phyloP scores from a whole-genome alignment of 2,329 filamentous ascomycete genomes.

The Penicillium rolfsii region DNA sequence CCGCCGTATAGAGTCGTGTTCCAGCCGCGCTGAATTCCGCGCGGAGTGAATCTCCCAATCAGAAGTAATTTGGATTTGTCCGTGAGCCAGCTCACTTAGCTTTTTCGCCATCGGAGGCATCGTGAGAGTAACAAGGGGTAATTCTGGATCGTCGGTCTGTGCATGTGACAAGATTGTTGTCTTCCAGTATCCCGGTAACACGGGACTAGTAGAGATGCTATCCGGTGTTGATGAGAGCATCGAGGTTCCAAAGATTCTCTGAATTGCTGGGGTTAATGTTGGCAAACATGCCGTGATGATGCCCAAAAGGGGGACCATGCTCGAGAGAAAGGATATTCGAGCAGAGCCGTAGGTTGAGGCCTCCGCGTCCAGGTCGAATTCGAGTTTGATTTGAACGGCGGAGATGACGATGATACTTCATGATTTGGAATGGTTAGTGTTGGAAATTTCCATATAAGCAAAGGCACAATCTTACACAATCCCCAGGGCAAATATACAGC shows the following conservation, averaged over 20 bases:
- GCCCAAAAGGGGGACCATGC: constrained; percentile 15
- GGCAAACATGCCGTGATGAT: constrained; percentile 27
- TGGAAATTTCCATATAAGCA: not conserved
- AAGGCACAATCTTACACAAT: constrained; percentile 15
- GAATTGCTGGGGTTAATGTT: constrained; percentile 11
- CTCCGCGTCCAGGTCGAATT: constrained; percentile 10
- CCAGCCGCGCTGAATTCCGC: constrained; percentile 25
- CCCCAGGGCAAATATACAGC: constrained; percentile 17
- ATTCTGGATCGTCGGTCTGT: constrained; percentile 19
- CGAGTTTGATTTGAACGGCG: constrained; percentile 17
- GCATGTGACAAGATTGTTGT: constrained; percentile 13
- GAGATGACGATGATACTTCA: constrained; percentile 18
- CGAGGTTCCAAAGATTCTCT: constrained; percentile 8
- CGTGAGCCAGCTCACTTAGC: constrained; percentile 21
- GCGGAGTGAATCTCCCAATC: constrained; percentile 33
- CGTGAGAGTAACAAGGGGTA: constrained; percentile 20
- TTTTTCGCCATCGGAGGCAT: constrained; percentile 21
- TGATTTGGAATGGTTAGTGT: not conserved
- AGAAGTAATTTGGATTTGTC: constrained; percentile 28
- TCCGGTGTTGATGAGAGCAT: constrained; percentile 10
- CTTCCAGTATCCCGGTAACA: constrained; percentile 19
- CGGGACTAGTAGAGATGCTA: constrained; percentile 1
- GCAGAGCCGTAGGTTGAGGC: constrained; percentile 18
- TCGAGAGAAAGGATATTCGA: constrained; percentile 21
- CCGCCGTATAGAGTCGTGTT: constrained; percentile 21